Evolutionary conservation across 805 yeast species (phyloP).

Genomic region (Yarrowia phangngaensis): DNA sequence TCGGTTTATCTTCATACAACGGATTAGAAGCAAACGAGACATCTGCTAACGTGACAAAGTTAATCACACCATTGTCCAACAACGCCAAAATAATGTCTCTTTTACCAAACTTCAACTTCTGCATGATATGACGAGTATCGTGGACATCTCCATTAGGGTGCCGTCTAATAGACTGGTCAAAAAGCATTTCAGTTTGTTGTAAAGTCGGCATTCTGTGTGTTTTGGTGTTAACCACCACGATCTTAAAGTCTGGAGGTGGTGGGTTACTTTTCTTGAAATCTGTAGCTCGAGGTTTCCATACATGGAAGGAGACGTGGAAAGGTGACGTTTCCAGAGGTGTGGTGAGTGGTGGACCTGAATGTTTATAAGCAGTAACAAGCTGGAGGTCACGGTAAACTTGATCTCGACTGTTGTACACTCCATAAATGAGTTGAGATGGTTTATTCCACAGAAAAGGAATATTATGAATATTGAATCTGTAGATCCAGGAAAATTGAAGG

Average conservation of each 20-base stretch:
- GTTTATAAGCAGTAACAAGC: slow-evolving; percentile 33
- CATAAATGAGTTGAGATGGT: slow-evolving; percentile 4
- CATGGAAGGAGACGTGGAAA: slow-evolving; percentile 45
- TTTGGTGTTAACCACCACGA: slow-evolving; percentile 52
- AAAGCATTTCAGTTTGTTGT: slow-evolving; percentile 38
- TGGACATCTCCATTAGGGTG: slow-evolving; percentile 23
- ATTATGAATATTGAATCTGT: slow-evolving; percentile 5
- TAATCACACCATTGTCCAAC: slow-evolving; percentile 70
- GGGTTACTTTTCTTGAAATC: slow-evolving; percentile 67
- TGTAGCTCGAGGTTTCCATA: slow-evolving; percentile 72
- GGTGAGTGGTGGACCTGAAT: neutral
- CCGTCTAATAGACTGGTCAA: slow-evolving; percentile 30
- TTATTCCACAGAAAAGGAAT: slow-evolving; percentile 12
- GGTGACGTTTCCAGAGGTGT: slow-evolving; percentile 1
- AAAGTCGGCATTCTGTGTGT: slow-evolving; percentile 39
- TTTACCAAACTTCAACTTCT: slow-evolving; percentile 51
- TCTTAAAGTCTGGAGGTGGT: slow-evolving; percentile 66
- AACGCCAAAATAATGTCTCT: slow-evolving; percentile 59
- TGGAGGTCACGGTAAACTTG: slow-evolving; percentile 32
- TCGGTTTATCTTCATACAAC: slow-evolving; percentile 19
- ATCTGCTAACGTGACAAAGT: slow-evolving; percentile 48
- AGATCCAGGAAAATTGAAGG: slow-evolving; percentile 10
- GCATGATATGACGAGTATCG: slow-evolving; percentile 38
- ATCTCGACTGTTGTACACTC: slow-evolving; percentile 15
- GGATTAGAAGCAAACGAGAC: slow-evolving; percentile 32